phyloP scores from a whole-genome alignment of 2,329 filamentous ascomycete species.

The Fusarium sp. region DNA sequence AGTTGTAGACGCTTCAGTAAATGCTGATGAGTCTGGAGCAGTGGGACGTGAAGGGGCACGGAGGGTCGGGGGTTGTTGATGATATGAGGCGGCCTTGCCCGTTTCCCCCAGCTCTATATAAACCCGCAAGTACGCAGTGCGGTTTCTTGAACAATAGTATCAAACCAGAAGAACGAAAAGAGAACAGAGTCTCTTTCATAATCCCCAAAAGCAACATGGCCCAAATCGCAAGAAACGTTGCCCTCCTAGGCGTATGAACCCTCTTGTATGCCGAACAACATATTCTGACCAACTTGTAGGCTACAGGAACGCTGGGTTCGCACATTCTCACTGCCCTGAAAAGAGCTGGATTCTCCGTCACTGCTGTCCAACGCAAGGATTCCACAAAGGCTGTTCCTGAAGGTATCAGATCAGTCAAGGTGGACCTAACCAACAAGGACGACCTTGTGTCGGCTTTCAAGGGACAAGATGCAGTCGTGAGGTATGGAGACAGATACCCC shows the following conservation, averaged over 20 bases:
- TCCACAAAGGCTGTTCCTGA: not conserved
- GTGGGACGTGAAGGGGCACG: not conserved
- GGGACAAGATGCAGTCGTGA: not conserved
- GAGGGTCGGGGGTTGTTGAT: not conserved
- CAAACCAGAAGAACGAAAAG: not conserved
- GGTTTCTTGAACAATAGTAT: not conserved
- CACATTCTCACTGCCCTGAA: not conserved
- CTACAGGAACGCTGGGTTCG: not conserved
- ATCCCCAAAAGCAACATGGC: not conserved
- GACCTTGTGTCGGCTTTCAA: not conserved
- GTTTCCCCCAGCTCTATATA: not conserved
- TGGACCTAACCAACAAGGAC: not conserved
- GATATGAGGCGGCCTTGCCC: not conserved
- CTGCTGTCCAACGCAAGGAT: not conserved
- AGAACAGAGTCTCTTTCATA: not conserved
- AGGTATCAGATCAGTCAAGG: not conserved
- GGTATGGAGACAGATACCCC: not conserved
- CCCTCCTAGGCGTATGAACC: not conserved
- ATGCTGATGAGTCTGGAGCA: not conserved
- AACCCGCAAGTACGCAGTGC: not conserved
- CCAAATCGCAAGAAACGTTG: not conserved
- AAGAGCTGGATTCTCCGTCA: not conserved
- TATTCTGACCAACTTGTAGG: not conserved
- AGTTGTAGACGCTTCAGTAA: not conserved
- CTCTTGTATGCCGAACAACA: not conserved